Evolutionary conservation across 768 basidiomycete genomes (phyloP), one percentile per base, ranked within the genome.

Genomic region (Serendipita sp.): DNA sequence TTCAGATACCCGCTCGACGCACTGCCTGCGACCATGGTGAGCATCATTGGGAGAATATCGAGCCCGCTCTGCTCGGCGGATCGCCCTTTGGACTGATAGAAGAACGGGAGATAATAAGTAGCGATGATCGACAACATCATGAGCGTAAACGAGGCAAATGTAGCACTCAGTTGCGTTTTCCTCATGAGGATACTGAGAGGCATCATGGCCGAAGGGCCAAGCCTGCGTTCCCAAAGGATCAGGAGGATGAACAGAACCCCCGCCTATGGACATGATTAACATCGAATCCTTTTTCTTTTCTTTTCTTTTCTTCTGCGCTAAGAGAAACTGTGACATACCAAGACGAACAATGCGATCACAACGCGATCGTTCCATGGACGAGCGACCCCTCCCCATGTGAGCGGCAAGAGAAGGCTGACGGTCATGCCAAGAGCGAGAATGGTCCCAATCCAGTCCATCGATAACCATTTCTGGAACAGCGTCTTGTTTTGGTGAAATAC

Each of bases 181-280:
- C 69, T 65, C 42, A 64, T 66, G 64, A 77, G 68, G 43, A 74
- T 66, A 11, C 22, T 13, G n/a, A 72, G 61, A 20, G 71, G 71
- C 51, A 77, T 71, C 69, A 75, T 72, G 1, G 75, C 73, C 17
- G 66, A 42, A 14, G 74, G 70, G 48, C 72, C 71, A 26, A 74
- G 58, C 63, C 65, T 62, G 42, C 66, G 68, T 50, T 74, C 66
- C 73, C 73, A 74, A 31, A 34, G 51, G 65, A 73, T 69, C 41
- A 74, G 69, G 26, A 67, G 64, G 53, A 70, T 33, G 66, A 74
- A 69, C 61, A 74, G 67, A 31, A 66, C 65, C 7, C 24, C 53
- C 17, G 30, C 20, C 53, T 58, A 31, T 3, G 5, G 14, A 7
- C 14, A 14, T 5, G 14, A 38, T 7, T 38, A 38, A 5, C 34